phyloP scores from a whole-genome alignment of 129 eudicot genomes.

The Flaveria sonorensis region DNA sequence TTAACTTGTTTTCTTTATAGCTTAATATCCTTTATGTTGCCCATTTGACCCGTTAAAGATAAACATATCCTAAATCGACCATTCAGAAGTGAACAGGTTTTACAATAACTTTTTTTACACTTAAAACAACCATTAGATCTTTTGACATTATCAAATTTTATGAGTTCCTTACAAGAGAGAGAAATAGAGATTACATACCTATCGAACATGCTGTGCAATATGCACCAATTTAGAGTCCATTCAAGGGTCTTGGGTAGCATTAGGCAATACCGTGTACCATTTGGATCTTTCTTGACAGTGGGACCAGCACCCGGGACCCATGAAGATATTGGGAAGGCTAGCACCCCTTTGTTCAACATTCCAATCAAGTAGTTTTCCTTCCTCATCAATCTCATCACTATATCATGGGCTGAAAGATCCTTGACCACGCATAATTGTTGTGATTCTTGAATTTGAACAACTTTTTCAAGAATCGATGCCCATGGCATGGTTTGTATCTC shows the following conservation, averaged over 20 bases:
- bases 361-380: slow-evolving; percentile 92
- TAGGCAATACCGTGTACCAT: slow-evolving; percentile 52
- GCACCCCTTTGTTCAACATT: slow-evolving; percentile 89
- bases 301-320: slow-evolving; percentile 92
- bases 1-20: slow-evolving; percentile 1
- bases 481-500: slow-evolving; percentile 88
- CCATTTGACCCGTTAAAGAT: background rate
- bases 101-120: background rate
- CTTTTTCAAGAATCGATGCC: slow-evolving; percentile 75
- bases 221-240: slow-evolving; percentile 91
- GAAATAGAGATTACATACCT: slow-evolving; percentile 5
- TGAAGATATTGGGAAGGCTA: slow-evolving; percentile 68
- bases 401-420: slow-evolving; percentile 85
- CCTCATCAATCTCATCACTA: slow-evolving; percentile 85
- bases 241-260: slow-evolving; percentile 86
- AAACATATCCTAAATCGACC: background rate
- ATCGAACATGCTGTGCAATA: slow-evolving; percentile 90
- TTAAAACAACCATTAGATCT: background rate
- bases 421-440: slow-evolving; percentile 71
- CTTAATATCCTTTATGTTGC: background rate
- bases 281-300: slow-evolving; percentile 45
- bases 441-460: slow-evolving; percentile 54
- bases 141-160: slow-evolving; percentile 9
- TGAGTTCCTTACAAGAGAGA: background rate
- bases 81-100: background rate